Base-by-base conservation (phyloP, 306 rosid species). In the Cyclanthera cordifolia region DNA sequence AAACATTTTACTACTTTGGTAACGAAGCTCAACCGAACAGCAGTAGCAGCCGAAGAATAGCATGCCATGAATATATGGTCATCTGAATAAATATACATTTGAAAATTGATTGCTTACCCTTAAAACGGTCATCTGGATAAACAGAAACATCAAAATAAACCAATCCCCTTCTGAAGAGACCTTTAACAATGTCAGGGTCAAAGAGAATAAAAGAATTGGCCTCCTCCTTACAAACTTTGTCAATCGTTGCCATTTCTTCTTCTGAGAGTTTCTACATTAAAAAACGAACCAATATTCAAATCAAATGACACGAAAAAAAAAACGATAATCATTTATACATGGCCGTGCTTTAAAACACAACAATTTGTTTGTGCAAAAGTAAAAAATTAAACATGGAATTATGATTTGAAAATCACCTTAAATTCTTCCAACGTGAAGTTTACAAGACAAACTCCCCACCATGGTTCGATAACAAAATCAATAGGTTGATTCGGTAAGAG, bases 361-460 rank as follows among this genome's bases (percentile, higher is more conserved):
- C 57, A 46, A 74, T 50, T 15, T 72, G 74, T 19, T 17, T 46
- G 77, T 48, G 56, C 16, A 54, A 60, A 24, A 41, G 34, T 52
- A n/a, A 49, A 48, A 48, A 32, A 1, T 25, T 23, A 10, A 11
- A 70, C 47, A 17, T 56, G 65, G 68, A 55, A 56, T 53, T n/a
- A 69, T 78, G 73, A 71, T 70, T 72, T 43, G 56, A 74, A 45
- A 64, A 86, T 67, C 80, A 91, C 97, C 97, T 92, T 92, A 81
- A 92, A 92, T 84, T 92, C 97, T 73, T 92, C 97, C 84, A 92
- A 78, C 17, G 95, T 92, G 82, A 89, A 89, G 85, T 92, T 92
- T 79, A 89, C 97, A 56, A 92, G 86, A 81, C 89, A 85, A 74
- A 92, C 87, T 78, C 87, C 89, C 97, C 97, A 92, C 97, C 97